Conservation (phyloP, 208 protist genomes). For the Acanthamoeba divionensis region DNA sequence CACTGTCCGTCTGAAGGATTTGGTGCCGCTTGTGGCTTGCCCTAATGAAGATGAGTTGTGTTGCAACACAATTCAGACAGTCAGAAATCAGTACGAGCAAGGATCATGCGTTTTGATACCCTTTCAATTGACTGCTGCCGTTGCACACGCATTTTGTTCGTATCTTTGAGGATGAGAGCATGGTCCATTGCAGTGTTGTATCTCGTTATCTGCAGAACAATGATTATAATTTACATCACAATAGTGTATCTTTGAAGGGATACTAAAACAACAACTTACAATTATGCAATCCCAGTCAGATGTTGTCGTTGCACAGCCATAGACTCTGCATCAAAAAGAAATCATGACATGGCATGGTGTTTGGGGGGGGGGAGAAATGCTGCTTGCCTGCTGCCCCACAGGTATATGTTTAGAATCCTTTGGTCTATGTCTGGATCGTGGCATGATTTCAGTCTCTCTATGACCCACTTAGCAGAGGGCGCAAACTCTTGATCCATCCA, state of each 20-base stretch:
- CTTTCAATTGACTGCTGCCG: neutral
- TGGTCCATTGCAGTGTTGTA: neutral
- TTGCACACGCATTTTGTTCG: neutral
- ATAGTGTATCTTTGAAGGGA: neutral
- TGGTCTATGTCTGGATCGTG: neutral
- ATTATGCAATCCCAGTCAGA: neutral
- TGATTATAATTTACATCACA: neutral
- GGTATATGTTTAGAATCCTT: conserved; percentile 31
- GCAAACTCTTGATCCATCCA: neutral
- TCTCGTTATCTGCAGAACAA: neutral
- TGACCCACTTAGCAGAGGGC: neutral
- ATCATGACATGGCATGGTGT: too few relatives aligned
- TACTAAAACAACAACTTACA: neutral
- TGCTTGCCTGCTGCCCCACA: conserved; percentile 17
- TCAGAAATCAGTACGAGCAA: neutral
- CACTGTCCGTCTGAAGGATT: too few relatives aligned
- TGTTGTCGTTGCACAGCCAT: neutral
- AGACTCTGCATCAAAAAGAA: conserved; percentile 2
- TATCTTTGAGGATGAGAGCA: neutral
- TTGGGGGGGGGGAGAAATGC: neutral
- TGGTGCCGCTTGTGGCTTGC: too few relatives aligned
- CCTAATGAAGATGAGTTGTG: too few relatives aligned
- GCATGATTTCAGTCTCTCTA: neutral
- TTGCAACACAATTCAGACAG: neutral
- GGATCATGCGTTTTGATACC: neutral